phyloP scores from a whole-genome alignment of 805 yeast species.

The Cyberlindnera mycetangii region DNA sequence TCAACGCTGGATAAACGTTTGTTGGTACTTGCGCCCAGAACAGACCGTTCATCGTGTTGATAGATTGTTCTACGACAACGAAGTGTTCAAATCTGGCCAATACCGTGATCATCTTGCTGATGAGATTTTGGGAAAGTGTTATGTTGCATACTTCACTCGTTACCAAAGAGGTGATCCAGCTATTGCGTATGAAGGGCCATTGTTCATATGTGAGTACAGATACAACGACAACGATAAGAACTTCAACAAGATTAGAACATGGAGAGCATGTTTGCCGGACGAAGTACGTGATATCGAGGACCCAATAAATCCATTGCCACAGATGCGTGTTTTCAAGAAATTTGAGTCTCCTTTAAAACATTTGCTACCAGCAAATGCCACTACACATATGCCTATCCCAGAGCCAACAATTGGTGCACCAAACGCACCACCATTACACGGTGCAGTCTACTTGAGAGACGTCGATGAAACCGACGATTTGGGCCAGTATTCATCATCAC shows the following conservation, averaged over 20 bases:
- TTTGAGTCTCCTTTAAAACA: constrained; percentile 84
- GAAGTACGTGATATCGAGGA: constrained; percentile 87
- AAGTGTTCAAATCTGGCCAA: constrained; percentile 95
- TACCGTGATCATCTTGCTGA: constrained; percentile 89
- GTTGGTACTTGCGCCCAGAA: constrained; percentile 98
- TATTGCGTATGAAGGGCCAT: constrained; percentile 71
- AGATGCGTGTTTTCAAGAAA: constrained; percentile 66
- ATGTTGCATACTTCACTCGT: constrained; percentile 90
- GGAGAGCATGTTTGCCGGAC: constrained; percentile 98
- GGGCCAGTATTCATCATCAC: constrained; percentile 64
- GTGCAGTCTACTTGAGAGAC: constrained; percentile 82
- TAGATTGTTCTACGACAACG: constrained; percentile 85
- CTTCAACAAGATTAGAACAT: constrained; percentile 92
- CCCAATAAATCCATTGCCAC: constrained; percentile 67
- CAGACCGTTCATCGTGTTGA: constrained; percentile 95
- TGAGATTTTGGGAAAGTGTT: constrained; percentile 90
- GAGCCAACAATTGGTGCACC: constrained; percentile 78
- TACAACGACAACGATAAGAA: constrained; percentile 88
- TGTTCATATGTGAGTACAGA: constrained; percentile 92
- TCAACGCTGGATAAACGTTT: constrained; percentile 83
- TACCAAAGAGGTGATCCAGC: constrained; percentile 94
- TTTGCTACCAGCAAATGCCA: constrained; percentile 71
- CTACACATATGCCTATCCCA: constrained; percentile 71
- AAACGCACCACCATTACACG: constrained; percentile 92
- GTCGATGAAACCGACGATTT: constrained; percentile 77